A percentile compares a stretch with the other conserved stretches of the same genome.
phyloP scores from a whole-genome alignment of 2,329 filamentous ascomycete species.

The Pseudogymnoascus sp. region DNA sequence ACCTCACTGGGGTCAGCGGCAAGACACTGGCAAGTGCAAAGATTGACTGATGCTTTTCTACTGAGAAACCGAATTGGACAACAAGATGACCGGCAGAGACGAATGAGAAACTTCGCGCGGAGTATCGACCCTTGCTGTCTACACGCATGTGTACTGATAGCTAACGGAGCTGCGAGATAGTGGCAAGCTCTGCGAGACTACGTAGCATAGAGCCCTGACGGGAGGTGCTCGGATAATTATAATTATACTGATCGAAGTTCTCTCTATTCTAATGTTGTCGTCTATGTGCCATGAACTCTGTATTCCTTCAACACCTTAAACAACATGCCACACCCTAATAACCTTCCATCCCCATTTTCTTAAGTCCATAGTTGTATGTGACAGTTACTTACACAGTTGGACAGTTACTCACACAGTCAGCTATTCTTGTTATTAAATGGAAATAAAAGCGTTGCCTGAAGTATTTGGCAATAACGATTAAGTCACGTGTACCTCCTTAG shows the following conservation, averaged over 20 bases:
- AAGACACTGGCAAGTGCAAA: conserved; percentile 64
- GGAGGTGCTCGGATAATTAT: neutral
- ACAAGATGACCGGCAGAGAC: neutral
- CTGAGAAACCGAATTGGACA: neutral
- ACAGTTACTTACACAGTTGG: neutral
- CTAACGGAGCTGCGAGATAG: neutral
- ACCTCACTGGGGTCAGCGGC: conserved; percentile 63
- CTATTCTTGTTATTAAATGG: neutral
- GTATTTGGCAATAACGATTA: neutral
- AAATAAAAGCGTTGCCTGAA: neutral
- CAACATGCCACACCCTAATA: too few relatives aligned
- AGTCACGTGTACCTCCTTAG: neutral
- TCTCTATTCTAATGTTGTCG: neutral
- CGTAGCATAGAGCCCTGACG: neutral
- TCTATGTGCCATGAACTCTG: too few relatives aligned
- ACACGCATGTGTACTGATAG: neutral
- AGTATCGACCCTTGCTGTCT: neutral
- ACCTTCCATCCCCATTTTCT: neutral
- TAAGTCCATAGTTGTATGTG: neutral
- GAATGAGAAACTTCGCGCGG: neutral
- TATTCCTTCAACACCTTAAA: too few relatives aligned
- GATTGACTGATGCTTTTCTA: conserved; percentile 45
- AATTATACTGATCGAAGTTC: neutral
- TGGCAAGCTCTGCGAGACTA: neutral
- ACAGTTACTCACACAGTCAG: neutral